phyloP scores from a whole-genome alignment of 2,329 filamentous ascomycete genomes.

The Penicillium oxalicum region DNA sequence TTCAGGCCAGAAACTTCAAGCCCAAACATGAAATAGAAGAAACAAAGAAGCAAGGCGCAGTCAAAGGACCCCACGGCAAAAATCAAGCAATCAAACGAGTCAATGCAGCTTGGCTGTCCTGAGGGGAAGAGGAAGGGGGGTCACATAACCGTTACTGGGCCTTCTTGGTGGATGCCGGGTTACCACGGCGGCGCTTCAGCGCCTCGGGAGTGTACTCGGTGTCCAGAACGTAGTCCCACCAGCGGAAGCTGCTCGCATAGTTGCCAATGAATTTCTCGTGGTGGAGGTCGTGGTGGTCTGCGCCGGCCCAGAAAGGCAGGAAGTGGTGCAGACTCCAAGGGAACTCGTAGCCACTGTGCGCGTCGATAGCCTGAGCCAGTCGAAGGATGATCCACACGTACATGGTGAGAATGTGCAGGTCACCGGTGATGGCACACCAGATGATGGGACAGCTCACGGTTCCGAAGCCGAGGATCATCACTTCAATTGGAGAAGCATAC shows the following conservation, averaged over 20 bases:
- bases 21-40: no score
- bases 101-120: no score
- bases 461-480: conserved; percentile 87
- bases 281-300: conserved; percentile 92
- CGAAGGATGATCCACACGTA: conserved; percentile 92
- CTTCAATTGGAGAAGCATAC: conserved; percentile 95
- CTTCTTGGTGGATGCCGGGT: conserved; percentile 27
- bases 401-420: conserved; percentile 96
- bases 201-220: conserved; percentile 90
- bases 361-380: conserved; percentile 94
- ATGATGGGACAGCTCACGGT: conserved; percentile 76
- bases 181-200: conserved; percentile 72
- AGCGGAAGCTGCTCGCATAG: conserved; percentile 95
- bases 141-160: conserved; percentile 17
- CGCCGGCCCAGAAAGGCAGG: conserved; percentile 95
- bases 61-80: no score
- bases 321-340: conserved; percentile 95
- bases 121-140: no score
- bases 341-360: conserved; percentile 97
- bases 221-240: conserved; percentile 94
- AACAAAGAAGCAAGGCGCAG: no score
- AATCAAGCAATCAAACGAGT: no score
- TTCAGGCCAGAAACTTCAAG: no score
- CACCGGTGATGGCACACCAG: conserved; percentile 73
- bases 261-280: conserved; percentile 99